phyloP scores from a whole-genome alignment of 1,284 basidiomycete species.

The Peniophora sp. region DNA sequence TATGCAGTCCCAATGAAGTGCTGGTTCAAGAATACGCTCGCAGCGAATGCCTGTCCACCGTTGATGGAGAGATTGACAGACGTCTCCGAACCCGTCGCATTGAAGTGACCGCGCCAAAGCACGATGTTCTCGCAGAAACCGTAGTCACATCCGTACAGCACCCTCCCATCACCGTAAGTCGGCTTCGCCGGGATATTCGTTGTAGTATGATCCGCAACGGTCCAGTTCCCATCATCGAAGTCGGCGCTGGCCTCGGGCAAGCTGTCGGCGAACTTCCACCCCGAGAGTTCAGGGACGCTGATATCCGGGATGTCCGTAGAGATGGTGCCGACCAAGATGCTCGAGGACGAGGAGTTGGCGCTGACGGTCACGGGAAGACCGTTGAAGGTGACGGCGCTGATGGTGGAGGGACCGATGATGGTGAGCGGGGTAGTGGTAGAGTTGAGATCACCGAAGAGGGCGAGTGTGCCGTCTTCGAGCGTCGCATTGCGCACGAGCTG shows the following conservation, averaged over 20 bases:
- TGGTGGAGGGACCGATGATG: slow-evolving; percentile 42
- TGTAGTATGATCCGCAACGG: slow-evolving; percentile 53
- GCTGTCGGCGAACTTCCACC: slow-evolving; percentile 67
- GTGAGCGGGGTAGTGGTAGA: slow-evolving; percentile 27
- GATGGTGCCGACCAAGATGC: slow-evolving; percentile 9
- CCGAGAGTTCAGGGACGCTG: slow-evolving; percentile 30
- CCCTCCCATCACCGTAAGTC: slow-evolving; percentile 62
- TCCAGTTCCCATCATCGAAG: slow-evolving; percentile 61
- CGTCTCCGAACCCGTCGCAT: slow-evolving; percentile 45
- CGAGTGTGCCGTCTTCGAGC: slow-evolving; percentile 29
- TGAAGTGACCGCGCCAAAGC: slow-evolving; percentile 77
- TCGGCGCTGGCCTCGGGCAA: slow-evolving; percentile 53
- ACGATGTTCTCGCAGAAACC: slow-evolving; percentile 74
- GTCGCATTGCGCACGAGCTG: slow-evolving; percentile 47
- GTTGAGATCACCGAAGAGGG: slow-evolving; percentile 40
- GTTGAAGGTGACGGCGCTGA: slow-evolving; percentile 64
- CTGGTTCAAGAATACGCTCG: slow-evolving; percentile 74
- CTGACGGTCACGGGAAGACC: slow-evolving; percentile 38
- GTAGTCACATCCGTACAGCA: slow-evolving; percentile 77
- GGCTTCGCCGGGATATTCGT: slow-evolving; percentile 66
- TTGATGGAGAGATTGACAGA: slow-evolving; percentile 69
- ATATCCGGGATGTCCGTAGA: slow-evolving; percentile 11
- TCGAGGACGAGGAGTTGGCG: slow-evolving; percentile 12
- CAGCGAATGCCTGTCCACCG: slow-evolving; percentile 73
- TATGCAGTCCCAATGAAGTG: slow-evolving; percentile 65